These are phyloP conservation scores for Heteromeles arbutifolia DNA, from an alignment of 306 rosid genomes.

Conservation along the genomic window DNA sequence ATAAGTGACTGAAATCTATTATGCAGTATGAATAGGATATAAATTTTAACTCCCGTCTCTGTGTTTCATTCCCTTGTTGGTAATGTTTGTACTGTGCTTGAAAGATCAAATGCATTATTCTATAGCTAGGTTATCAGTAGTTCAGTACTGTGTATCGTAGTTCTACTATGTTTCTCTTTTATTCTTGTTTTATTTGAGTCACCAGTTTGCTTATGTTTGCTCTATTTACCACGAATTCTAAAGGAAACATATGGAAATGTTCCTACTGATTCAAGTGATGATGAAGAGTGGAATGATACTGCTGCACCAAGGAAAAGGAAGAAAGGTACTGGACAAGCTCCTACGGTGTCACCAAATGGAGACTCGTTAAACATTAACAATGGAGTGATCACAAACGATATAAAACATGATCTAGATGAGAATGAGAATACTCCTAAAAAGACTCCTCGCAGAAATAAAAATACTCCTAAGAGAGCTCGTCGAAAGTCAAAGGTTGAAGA, in stretches of 20 bases:
- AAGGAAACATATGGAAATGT: slow-evolving; percentile 68
- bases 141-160: not conserved
- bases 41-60: not conserved
- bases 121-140: not conserved
- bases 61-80: not conserved
- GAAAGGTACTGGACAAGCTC: slow-evolving; percentile 13
- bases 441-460: slow-evolving; percentile 9
- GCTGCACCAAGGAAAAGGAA: slow-evolving; percentile 28
- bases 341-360: slow-evolving; percentile 29
- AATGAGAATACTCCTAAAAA: slow-evolving; percentile 28
- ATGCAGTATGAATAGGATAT: not conserved
- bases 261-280: slow-evolving; percentile 61
- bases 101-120: not conserved
- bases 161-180: not conserved
- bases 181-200: slow-evolving; percentile 1
- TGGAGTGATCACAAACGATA: slow-evolving; percentile 31
- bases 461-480: slow-evolving; percentile 32
- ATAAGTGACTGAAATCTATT: not conserved
- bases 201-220: slow-evolving; percentile 18
- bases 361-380: slow-evolving; percentile 22
- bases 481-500: slow-evolving; percentile 33
- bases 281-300: slow-evolving; percentile 56
- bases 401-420: slow-evolving; percentile 13
- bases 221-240: slow-evolving; percentile 19
- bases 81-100: not conserved